Conservation (phyloP, 2,329 filamentous ascomycete species). For the Fusarium euwallaceae region DNA sequence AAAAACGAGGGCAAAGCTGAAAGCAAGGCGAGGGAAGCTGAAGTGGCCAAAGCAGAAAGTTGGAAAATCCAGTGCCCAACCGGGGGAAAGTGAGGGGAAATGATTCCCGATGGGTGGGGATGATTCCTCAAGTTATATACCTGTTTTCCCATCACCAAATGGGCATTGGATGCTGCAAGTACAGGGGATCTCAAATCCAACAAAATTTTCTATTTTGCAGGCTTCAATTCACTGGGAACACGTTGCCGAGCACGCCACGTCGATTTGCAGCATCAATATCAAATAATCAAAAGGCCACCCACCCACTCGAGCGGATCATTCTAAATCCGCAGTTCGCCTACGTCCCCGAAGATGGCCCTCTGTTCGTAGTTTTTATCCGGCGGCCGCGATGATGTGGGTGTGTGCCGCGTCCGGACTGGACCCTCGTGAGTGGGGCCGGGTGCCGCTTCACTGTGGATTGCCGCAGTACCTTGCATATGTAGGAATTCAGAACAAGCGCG, state of each 20-base stretch:
- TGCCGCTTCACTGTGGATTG: too few species aligned
- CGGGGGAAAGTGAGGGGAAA: background rate
- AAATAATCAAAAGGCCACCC: background rate
- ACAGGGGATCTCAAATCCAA: background rate
- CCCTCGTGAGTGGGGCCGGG: too few species aligned
- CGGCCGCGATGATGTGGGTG: too few species aligned
- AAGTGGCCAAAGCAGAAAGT: background rate
- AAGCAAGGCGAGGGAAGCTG: background rate
- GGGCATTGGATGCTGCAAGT: background rate
- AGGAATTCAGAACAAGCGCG: too few species aligned
- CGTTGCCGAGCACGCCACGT: background rate
- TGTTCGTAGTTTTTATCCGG: too few species aligned
- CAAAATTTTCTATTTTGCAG: background rate
- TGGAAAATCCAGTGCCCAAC: background rate
- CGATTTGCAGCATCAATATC: background rate
- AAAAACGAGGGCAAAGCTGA: background rate
- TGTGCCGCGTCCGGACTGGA: too few species aligned
- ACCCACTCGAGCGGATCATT: too few species aligned
- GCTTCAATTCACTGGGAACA: background rate
- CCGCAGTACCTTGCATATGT: too few species aligned
- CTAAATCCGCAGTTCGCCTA: too few species aligned
- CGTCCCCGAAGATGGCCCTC: too few species aligned
- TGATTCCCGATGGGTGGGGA: too few species aligned
- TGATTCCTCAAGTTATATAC: too few species aligned
- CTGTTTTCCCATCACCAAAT: background rate